These are phyloP conservation scores for Moringa oleifera DNA, from an alignment of 345 rosid genomes.

Conservation along the genomic window DNA sequence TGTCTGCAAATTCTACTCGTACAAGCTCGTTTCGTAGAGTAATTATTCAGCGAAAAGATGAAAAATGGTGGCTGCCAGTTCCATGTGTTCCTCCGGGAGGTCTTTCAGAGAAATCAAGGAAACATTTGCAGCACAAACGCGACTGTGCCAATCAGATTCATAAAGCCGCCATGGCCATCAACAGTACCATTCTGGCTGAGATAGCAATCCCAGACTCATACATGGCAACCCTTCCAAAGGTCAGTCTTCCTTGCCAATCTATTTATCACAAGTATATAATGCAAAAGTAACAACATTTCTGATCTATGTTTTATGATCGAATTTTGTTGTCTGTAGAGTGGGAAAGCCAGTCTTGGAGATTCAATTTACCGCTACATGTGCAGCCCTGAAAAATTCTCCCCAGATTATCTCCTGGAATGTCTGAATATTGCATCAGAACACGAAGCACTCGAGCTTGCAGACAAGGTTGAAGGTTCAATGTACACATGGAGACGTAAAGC, in stretches of 20 bases:
- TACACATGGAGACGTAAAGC: conserved; percentile 94
- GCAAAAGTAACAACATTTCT: too few relatives aligned
- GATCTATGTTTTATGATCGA: neutral
- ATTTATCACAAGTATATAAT: neutral
- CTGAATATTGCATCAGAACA: conserved; percentile 75
- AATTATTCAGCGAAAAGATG: conserved; percentile 67
- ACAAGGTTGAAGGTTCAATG: conserved; percentile 77
- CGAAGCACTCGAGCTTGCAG: conserved; percentile 88
- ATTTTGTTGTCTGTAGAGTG: conserved; percentile 40
- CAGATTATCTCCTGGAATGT: conserved; percentile 58
- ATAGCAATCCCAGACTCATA: conserved; percentile 88
- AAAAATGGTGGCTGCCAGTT: conserved; percentile 98
- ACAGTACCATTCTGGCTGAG: conserved; percentile 70
- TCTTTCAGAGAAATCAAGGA: conserved; percentile 76
- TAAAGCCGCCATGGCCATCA: conserved; percentile 96
- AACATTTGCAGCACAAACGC: conserved; percentile 55
- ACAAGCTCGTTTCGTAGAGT: conserved; percentile 73
- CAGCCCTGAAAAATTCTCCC: conserved; percentile 59
- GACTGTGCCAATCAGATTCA: conserved; percentile 80
- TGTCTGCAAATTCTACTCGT: conserved; percentile 58
- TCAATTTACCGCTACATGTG: conserved; percentile 60
- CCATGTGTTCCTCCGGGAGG: conserved; percentile 76
- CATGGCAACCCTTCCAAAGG: conserved; percentile 88
- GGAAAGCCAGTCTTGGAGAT: conserved; percentile 82
- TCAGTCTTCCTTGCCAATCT: conserved; percentile 15